Base-by-base conservation (phyloP, 1,284 basidiomycete species). In the Cryptococcus neoformans region DNA sequence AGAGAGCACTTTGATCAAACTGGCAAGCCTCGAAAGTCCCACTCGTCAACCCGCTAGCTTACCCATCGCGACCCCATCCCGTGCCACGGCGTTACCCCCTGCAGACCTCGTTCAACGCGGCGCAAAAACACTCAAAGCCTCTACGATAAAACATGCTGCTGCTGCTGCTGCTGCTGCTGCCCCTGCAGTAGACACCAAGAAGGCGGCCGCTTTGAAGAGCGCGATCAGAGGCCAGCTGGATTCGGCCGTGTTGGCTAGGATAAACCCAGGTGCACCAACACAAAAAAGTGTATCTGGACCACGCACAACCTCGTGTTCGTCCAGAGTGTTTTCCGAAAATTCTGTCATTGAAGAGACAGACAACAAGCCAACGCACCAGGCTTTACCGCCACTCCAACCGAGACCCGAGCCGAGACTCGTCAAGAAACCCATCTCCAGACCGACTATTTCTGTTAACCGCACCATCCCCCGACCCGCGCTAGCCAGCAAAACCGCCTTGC, bases 161-260 rank as follows among this genome's bases (percentile, higher is more conserved):
- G 9, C 42, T 14, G 9, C 10, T 12, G 42, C 46, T 35, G 46
- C 34, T 9, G 21, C 28, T n/a, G n/a, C n/a, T n/a, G n/a, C n/a
- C n/a, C 51, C 14, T 17, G 40, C 10, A 41, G 14, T n/a, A 38
- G 42, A 35, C 51, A n/a, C 10, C 40, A 44, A 41, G 12, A 62
- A 59, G 46, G 54, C 56, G 5, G 53, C 57, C 1, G 57, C 53
- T 8, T 46, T 67, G 12, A 49, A 49, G 3, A n/a, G 55, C 17
- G 55, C 57, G 6, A 68, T 73, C 39, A 55, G 63, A 35, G 54
- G 55, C 28, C 66, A 68, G 52, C 62, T 73, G 1, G 65, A 68
- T 16, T 54, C 61, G 4, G 65, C 62, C 6, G 42, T 69, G 9
- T 51, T 55, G n/a, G 37, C 44, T n/a, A 50, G 54, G 36, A 47